Conservation (phyloP, 2,329 filamentous ascomycete genomes). For the Phoma herbarum region DNA sequence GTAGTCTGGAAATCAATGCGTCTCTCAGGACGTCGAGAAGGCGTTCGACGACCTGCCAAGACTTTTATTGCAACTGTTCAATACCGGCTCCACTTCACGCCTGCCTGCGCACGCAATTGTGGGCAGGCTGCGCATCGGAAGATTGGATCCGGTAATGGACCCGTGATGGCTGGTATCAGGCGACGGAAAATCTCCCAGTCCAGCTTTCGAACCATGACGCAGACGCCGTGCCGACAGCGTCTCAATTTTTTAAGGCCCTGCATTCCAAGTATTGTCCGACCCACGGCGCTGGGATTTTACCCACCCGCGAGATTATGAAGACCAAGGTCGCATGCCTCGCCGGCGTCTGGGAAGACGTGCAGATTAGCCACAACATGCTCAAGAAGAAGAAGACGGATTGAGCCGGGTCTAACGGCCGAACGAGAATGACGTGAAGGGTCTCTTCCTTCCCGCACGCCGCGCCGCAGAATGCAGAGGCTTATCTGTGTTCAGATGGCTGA, state of each 20-base stretch:
- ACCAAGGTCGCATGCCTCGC: neutral
- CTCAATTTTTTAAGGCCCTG: slow-evolving; percentile 13
- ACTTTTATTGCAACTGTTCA: slow-evolving; percentile 6
- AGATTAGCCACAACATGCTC: slow-evolving; percentile 9
- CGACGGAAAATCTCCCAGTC: slow-evolving; percentile 14
- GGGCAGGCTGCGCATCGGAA: slow-evolving; percentile 1
- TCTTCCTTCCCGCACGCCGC: slow-evolving; percentile 23
- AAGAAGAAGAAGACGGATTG: neutral
- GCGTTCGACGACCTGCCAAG: slow-evolving; percentile 17
- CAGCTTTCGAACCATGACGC: slow-evolving; percentile 14
- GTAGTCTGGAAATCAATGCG: slow-evolving; percentile 4
- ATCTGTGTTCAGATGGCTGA: slow-evolving; percentile 19
- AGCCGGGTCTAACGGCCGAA: slow-evolving; percentile 12
- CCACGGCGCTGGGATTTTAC: slow-evolving; percentile 17
- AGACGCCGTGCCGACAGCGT: slow-evolving; percentile 3
- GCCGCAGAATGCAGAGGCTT: slow-evolving; percentile 34
- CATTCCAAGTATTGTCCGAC: slow-evolving; percentile 21
- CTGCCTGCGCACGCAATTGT: slow-evolving; percentile 14
- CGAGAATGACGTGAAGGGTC: slow-evolving; percentile 11
- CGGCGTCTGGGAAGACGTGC: slow-evolving; percentile 7
- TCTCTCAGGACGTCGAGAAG: slow-evolving; percentile 4
- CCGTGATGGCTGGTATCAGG: slow-evolving; percentile 11
- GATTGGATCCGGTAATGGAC: slow-evolving; percentile 8
- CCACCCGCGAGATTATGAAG: slow-evolving; percentile 2
- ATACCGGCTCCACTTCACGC: slow-evolving; percentile 12